Percentiles rank a stretch among this genome's conserved stretches.
Conservation (phyloP, 169 alveolate species). For the Ichthyophthirius multifiliis region DNA sequence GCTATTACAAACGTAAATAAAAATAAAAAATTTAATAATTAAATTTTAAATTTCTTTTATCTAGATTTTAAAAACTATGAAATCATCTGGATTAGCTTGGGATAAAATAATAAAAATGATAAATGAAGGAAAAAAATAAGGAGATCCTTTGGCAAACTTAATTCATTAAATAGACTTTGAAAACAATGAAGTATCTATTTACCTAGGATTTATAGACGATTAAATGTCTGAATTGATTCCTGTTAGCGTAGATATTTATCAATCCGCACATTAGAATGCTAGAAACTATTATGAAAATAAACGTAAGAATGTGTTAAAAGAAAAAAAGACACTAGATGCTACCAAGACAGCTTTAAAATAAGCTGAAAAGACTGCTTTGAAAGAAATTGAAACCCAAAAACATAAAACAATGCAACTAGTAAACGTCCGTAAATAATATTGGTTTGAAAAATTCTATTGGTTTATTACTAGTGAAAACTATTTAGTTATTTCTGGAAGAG, state of each 20-base stretch:
- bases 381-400: slow-evolving; percentile 69
- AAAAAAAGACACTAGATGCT: slow-evolving; percentile 86
- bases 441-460: slow-evolving; percentile 99
- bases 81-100: slow-evolving; percentile 88
- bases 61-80: slow-evolving; percentile 43
- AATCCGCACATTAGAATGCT: slow-evolving; percentile 86
- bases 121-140: slow-evolving; percentile 82
- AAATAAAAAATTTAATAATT: too few relatives aligned
- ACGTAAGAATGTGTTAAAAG: slow-evolving; percentile 84
- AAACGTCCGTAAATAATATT: slow-evolving; percentile 84
- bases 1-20: slow-evolving; percentile 69
- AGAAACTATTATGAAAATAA: slow-evolving; percentile 83
- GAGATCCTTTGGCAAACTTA: slow-evolving; percentile 86
- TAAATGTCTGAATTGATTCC: slow-evolving; percentile 43
- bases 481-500: slow-evolving; percentile 89
- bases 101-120: slow-evolving; percentile 88
- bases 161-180: slow-evolving; percentile 83
- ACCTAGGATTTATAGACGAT: slow-evolving; percentile 45
- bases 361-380: slow-evolving; percentile 86
- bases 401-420: slow-evolving; percentile 54
- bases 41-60: neutral
- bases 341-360: slow-evolving; percentile 88
- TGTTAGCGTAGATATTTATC: slow-evolving; percentile 38
- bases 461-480: slow-evolving; percentile 91
- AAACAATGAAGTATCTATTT: slow-evolving; percentile 56